Evolutionary conservation across 345 rosid genomes (phyloP).

Genomic region (Lepidium didymum): DNA sequence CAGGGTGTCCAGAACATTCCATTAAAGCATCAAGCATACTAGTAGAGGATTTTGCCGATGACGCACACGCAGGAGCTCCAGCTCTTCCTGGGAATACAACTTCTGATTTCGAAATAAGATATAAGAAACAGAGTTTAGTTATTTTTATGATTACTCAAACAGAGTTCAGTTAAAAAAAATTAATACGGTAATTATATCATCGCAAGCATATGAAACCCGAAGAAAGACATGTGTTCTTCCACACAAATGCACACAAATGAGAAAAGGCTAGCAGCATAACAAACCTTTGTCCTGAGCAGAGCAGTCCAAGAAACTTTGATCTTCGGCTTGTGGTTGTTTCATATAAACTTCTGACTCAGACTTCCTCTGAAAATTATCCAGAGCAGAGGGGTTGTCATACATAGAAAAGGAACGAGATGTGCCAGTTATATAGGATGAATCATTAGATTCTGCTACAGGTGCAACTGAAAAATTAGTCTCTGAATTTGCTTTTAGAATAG

Average conservation of each 20-base stretch:
- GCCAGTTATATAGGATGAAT: constrained; percentile 27
- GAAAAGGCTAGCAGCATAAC: constrained; percentile 12
- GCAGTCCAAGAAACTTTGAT: constrained; percentile 26
- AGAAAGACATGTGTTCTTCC: background rate
- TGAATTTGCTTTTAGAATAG: constrained; percentile 33
- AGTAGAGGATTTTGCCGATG: constrained; percentile 18
- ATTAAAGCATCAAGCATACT: constrained; percentile 25
- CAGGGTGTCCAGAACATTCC: constrained; percentile 26
- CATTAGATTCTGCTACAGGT: constrained; percentile 29
- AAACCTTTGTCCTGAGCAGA: constrained; percentile 47
- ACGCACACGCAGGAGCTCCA: constrained; percentile 23
- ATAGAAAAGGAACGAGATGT: background rate
- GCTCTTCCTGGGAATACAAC: constrained; percentile 45
- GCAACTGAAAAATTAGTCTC: constrained; percentile 34
- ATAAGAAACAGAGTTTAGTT: background rate
- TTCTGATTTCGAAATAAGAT: constrained; percentile 29
- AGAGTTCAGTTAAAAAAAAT: background rate
- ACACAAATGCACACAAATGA: background rate
- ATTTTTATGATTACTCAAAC: background rate
- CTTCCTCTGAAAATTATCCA: constrained; percentile 29
- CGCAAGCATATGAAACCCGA: background rate
- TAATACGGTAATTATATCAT: background rate
- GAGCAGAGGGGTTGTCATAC: constrained; percentile 24
- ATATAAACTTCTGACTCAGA: constrained; percentile 40
- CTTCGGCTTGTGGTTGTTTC: constrained; percentile 26